These are phyloP conservation scores for Choanephora cucurbitarum DNA, from an alignment of 371 early-diverging fungal species.

Conservation along the genomic window DNA sequence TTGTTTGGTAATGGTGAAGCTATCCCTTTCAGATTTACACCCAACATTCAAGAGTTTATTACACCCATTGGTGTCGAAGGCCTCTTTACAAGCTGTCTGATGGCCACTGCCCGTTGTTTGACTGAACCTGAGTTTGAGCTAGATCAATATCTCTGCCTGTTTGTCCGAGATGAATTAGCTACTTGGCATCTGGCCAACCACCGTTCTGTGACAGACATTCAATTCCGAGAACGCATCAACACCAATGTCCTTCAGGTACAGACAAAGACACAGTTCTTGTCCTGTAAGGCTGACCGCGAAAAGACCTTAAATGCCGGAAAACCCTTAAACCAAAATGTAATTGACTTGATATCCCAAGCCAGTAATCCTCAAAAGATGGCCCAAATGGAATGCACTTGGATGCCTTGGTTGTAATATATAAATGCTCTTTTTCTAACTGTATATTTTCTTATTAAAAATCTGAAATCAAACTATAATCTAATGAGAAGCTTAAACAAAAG, in stretches of 20 bases:
- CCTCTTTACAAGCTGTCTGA: constrained; percentile 76
- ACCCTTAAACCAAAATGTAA: constrained; percentile 77
- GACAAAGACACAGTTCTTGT: constrained; percentile 70
- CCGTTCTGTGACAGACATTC: constrained; percentile 60
- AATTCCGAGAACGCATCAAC: constrained; percentile 63
- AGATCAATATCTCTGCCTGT: constrained; percentile 81
- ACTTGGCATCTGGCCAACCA: constrained; percentile 69
- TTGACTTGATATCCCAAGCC: constrained; percentile 89
- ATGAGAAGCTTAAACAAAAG: too few relatives aligned
- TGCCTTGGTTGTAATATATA: constrained; percentile 70
- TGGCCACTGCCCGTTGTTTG: constrained; percentile 79
- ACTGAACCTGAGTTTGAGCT: constrained; percentile 82
- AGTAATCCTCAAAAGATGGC: constrained; percentile 91
- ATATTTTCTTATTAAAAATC: neutral
- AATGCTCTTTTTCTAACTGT: neutral
- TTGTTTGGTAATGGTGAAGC: constrained; percentile 64
- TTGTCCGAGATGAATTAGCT: constrained; percentile 90
- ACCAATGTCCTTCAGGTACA: constrained; percentile 73
- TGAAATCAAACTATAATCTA: too few relatives aligned
- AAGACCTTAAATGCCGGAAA: constrained; percentile 50
- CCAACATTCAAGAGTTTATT: constrained; percentile 93
- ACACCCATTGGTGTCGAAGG: constrained; percentile 93
- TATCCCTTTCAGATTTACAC: constrained; percentile 97
- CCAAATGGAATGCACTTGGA: constrained; percentile 88
- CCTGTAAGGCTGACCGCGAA: constrained; percentile 77